phyloP scores from a whole-genome alignment of 768 basidiomycete genomes.

The Pholiota conissans region DNA sequence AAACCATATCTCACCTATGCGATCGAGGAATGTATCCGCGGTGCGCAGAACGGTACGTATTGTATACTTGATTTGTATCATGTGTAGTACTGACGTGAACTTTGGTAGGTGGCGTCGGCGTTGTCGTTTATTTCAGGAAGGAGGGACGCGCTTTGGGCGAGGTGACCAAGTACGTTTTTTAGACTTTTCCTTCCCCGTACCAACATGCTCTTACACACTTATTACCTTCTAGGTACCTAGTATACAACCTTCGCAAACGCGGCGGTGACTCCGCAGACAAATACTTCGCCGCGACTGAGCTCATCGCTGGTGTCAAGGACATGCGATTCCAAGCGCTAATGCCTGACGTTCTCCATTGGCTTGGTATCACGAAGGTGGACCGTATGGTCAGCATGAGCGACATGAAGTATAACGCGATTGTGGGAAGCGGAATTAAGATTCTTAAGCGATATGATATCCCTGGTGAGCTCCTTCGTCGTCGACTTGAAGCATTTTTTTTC shows the following conservation, averaged over 20 bases:
- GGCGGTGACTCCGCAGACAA: slow-evolving; percentile 90
- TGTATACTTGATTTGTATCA: not conserved
- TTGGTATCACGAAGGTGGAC: slow-evolving; percentile 88
- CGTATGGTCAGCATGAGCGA: slow-evolving; percentile 91
- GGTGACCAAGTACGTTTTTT: slow-evolving; percentile 76
- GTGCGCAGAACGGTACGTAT: slow-evolving; percentile 14
- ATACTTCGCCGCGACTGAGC: slow-evolving; percentile 93
- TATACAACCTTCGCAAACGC: slow-evolving; percentile 95
- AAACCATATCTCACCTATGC: not conserved
- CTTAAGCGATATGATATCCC: slow-evolving; percentile 84
- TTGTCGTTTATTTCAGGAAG: slow-evolving; percentile 93
- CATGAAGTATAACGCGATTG: slow-evolving; percentile 96
- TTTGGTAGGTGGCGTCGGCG: slow-evolving; percentile 77
- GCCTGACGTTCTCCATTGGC: slow-evolving; percentile 96
- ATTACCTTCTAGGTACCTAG: slow-evolving; percentile 71
- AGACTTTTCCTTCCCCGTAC: no score
- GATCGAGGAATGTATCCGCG: slow-evolving; percentile 11
- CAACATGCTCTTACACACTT: no score
- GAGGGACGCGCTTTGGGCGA: slow-evolving; percentile 93
- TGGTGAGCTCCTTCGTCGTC: slow-evolving; percentile 38
- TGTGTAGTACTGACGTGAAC: no score
- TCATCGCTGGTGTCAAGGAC: slow-evolving; percentile 93
- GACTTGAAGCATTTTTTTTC: not conserved
- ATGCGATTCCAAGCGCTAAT: slow-evolving; percentile 95
- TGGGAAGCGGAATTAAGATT: slow-evolving; percentile 82